Percentiles rank a stretch among this genome's conserved stretches.
Conservation (phyloP, 2,329 filamentous ascomycete species). For the Penicillium sp. region DNA sequence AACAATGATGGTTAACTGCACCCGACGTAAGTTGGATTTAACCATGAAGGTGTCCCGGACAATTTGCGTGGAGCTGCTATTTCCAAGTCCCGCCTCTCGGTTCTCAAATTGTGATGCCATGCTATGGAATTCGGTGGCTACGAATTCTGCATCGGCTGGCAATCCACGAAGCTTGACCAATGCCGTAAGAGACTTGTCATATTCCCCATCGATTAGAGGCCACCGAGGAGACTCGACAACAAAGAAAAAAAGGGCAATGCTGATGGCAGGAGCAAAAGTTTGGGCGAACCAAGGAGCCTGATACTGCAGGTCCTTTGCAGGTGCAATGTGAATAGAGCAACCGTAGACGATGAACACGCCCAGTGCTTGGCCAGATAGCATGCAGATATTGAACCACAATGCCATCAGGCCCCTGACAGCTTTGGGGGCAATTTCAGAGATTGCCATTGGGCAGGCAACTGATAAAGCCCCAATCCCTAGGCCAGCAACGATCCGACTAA, state of each 20-base stretch:
- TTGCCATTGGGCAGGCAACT: constrained; percentile 39
- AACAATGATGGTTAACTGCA: constrained; percentile 37
- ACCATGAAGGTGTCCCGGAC: constrained; percentile 39
- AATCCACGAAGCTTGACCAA: constrained; percentile 30
- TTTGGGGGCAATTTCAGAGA: constrained; percentile 43
- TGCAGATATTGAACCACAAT: constrained; percentile 40
- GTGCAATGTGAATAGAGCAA: constrained; percentile 30
- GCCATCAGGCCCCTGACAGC: constrained; percentile 42
- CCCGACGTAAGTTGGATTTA: constrained; percentile 39
- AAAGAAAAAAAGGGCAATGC: constrained; percentile 32
- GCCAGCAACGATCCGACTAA: constrained; percentile 38
- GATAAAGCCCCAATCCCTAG: constrained; percentile 42
- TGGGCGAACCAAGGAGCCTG: constrained; percentile 35
- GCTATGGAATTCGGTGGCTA: neutral
- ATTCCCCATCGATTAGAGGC: constrained; percentile 35
- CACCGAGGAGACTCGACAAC: constrained; percentile 37
- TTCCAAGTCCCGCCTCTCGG: neutral
- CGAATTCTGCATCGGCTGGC: constrained; percentile 18
- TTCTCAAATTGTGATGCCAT: neutral
- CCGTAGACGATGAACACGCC: constrained; percentile 39
- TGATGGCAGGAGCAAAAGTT: constrained; percentile 29
- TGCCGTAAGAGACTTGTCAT: constrained; percentile 20
- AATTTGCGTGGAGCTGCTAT: neutral
- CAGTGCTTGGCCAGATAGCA: constrained; percentile 35
- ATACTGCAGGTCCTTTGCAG: constrained; percentile 30